A percentile compares a stretch with the other conserved stretches of the same genome.
These are phyloP conservation scores for Sporothrix mexicana DNA, from an alignment of 2,329 filamentous ascomycete genomes.

Conservation along the genomic window DNA sequence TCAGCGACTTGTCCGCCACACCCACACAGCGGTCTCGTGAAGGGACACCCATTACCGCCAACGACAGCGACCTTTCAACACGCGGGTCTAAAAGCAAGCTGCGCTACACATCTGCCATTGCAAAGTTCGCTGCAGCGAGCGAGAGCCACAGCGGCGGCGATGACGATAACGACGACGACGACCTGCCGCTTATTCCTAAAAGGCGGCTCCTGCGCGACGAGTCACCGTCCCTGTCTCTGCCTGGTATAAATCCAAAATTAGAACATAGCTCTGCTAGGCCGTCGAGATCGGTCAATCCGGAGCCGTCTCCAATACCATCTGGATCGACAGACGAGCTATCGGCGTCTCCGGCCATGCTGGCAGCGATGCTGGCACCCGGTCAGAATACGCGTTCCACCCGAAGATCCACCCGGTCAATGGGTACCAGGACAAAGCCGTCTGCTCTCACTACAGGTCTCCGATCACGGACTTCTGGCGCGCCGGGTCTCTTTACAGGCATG, in stretches of 20 bases:
- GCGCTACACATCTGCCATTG: neutral
- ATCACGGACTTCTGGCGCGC: constrained; percentile 32
- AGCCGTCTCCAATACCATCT: constrained; percentile 38
- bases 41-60: constrained; percentile 33
- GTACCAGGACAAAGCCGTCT: neutral
- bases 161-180: constrained; percentile 22
- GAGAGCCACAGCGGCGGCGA: neutral
- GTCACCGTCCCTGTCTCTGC: neutral
- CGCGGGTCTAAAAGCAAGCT: constrained; percentile 23
- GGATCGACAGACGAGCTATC: constrained; percentile 57
- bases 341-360: constrained; percentile 47
- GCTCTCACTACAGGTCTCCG: constrained; percentile 31
- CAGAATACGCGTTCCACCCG: constrained; percentile 42
- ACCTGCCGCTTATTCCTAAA: neutral
- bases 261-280: neutral
- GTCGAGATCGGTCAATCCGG: neutral
- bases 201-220: neutral
- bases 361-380: constrained; percentile 35
- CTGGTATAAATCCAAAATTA: neutral
- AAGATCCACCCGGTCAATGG: constrained; percentile 10
- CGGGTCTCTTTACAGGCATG: constrained; percentile 75
- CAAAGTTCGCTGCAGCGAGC: neutral
- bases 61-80: constrained; percentile 33
- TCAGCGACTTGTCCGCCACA: constrained; percentile 51
- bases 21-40: constrained; percentile 41